These are phyloP conservation scores for Kwoniella sp. DNA, from an alignment of 768 basidiomycete genomes.

Conservation along the genomic window DNA sequence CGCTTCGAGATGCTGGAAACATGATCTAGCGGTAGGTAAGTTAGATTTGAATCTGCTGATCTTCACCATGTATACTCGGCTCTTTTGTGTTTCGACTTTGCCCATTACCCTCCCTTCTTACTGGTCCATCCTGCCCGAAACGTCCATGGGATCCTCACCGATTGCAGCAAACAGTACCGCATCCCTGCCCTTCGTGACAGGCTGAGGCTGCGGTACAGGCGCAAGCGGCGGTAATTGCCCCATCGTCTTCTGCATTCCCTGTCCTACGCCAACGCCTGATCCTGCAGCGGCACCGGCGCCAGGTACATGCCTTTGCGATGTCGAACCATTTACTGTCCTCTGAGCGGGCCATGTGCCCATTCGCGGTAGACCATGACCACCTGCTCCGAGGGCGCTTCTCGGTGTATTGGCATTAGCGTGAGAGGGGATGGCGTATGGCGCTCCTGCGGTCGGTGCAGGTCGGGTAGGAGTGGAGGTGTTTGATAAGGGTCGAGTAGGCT, in stretches of 20 bases:
- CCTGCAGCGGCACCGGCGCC: background rate
- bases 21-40: too few species aligned
- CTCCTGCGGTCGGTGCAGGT: slow-evolving; percentile 14
- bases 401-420: slow-evolving; percentile 13
- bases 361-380: slow-evolving; percentile 23
- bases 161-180: slow-evolving; percentile 47
- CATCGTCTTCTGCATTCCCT: background rate
- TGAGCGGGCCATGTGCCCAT: slow-evolving; percentile 37
- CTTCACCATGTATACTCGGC: too few species aligned
- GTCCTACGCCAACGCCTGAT: background rate
- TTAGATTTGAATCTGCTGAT: too few species aligned
- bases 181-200: slow-evolving; percentile 42
- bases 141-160: slow-evolving; percentile 30
- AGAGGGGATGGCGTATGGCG: slow-evolving; percentile 29
- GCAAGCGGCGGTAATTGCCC: background rate
- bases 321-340: slow-evolving; percentile 7
- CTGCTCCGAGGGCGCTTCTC: slow-evolving; percentile 13
- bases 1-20: too few species aligned
- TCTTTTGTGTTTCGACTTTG: too few species aligned
- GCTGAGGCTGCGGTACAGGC: slow-evolving; percentile 22
- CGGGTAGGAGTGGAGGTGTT: slow-evolving; percentile 11
- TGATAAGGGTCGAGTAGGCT: slow-evolving; percentile 7
- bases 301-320: background rate
- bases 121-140: slow-evolving; percentile 26
- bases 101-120: slow-evolving; percentile 5